Evolutionary conservation across 2,329 filamentous ascomycete genomes (phyloP), one percentile per base, ranked within the genome.

Genomic region (Pseudogymnoascus verrucosus): DNA sequence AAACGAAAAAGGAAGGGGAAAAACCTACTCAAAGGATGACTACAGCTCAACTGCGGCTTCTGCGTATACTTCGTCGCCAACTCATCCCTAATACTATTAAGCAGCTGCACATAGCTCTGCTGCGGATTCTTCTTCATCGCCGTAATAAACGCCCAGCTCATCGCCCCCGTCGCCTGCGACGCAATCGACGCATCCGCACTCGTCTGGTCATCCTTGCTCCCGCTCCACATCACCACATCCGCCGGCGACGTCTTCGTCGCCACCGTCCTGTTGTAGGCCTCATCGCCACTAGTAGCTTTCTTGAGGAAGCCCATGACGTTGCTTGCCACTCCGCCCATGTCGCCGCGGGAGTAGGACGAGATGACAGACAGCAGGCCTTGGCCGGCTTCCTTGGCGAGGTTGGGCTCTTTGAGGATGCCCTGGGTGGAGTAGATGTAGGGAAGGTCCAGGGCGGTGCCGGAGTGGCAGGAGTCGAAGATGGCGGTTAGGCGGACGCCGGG

Each of bases 151-250:
- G 95, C 95, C 86, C 90, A 97, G 3, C 92, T 96, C 95, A 99
- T 98, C 76, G 95, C 95, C 63, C 95, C 95, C 0, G 95, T 99
- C 36, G 95, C 93, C 78, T 97, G 84, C 64, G 91, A 87, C 47
- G 83, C 85, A 69, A 98, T 97, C 28, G 87, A 90, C 11, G 95
- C 93, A 75, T 99, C 95, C 77, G 91, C 90, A 65, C 92, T 96
- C 69, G 95, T 99, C 78, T 98, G 95, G 66, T 88, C 86, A 74
- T 99, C 95, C 77, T 96, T 97, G 79, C 91, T 96, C 64, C 95
- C 95, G 66, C 91, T 96, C 89, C 93, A 96, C 90, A 97, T 96
- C 74, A 99, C 86, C 34, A 99, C 95, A 76, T 99, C 95, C 42
- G 95, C 95, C 1, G 93, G 89, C 63, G 89, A 95, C 14, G 95